Conservation (phyloP, 441 rosid genomes). For the Erodium chrysanthum region DNA sequence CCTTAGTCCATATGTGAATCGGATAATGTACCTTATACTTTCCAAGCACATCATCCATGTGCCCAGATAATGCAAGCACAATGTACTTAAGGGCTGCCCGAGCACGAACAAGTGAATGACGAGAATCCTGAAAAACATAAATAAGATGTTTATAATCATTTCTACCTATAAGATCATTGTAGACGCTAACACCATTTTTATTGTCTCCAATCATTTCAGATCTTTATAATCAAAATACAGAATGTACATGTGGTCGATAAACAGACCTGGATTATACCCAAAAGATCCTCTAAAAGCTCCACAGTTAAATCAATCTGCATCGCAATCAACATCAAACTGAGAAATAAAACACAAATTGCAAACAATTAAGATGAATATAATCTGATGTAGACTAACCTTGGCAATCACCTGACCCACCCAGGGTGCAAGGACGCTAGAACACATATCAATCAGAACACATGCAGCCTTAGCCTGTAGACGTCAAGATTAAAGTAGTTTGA, state of each 20-base stretch:
- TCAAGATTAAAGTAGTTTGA: constrained; percentile 14
- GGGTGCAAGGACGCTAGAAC: constrained; percentile 65
- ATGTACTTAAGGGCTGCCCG: constrained; percentile 69
- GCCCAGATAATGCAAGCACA: constrained; percentile 72
- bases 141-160: background rate
- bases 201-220: constrained; percentile 9
- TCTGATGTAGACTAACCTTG: constrained; percentile 41
- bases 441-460: constrained; percentile 67
- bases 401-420: constrained; percentile 67
- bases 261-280: constrained; percentile 66
- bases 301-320: constrained; percentile 57
- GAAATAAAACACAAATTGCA: constrained; percentile 14
- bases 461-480: constrained; percentile 73
- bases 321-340: constrained; percentile 24
- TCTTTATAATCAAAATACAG: background rate
- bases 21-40: constrained; percentile 59
- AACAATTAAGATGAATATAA: constrained; percentile 12
- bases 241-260: background rate
- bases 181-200: background rate
- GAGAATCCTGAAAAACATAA: constrained; percentile 39
- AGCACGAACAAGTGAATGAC: constrained; percentile 40
- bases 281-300: constrained; percentile 74
- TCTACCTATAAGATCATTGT: background rate
- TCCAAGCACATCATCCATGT: constrained; percentile 67
- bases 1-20: constrained; percentile 9